A percentile compares a stretch with the other conserved stretches of the same genome.
Evolutionary conservation across 768 basidiomycete genomes (phyloP).

Genomic region (Lactarius trivialis): DNA sequence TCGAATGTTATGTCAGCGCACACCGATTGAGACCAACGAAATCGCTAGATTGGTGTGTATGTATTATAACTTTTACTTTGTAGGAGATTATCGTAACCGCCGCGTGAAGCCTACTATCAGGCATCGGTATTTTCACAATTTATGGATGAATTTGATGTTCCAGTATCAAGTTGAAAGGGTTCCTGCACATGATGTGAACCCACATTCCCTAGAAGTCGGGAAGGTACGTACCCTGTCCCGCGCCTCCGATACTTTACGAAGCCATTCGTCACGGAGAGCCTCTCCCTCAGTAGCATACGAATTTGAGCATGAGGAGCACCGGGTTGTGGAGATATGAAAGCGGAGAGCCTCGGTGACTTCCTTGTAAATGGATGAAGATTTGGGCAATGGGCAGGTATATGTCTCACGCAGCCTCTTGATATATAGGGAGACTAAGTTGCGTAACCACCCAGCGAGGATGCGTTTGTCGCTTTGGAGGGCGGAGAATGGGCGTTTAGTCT

Average conservation of each 20-base stretch:
- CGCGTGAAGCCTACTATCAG: too few relatives aligned
- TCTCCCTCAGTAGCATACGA: background rate
- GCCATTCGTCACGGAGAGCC: background rate
- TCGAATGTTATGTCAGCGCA: too few relatives aligned
- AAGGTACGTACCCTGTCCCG: background rate
- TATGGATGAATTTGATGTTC: background rate
- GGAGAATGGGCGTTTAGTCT: background rate
- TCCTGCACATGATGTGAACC: background rate
- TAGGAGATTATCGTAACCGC: too few relatives aligned
- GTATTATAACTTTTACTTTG: too few relatives aligned
- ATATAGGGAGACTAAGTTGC: background rate
- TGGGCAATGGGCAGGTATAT: background rate
- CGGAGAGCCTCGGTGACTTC: background rate
- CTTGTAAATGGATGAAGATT: background rate
- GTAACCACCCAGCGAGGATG: background rate
- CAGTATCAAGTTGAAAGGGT: background rate
- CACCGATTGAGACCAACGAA: too few relatives aligned
- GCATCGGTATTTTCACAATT: too few relatives aligned
- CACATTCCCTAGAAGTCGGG: background rate
- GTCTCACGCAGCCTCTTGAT: background rate
- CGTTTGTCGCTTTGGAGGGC: background rate
- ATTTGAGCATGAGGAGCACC: background rate
- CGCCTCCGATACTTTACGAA: background rate
- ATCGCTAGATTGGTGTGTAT: too few relatives aligned
- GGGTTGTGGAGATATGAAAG: background rate